phyloP scores from a whole-genome alignment of 306 rosid species.

The Albizia julibrissin region DNA sequence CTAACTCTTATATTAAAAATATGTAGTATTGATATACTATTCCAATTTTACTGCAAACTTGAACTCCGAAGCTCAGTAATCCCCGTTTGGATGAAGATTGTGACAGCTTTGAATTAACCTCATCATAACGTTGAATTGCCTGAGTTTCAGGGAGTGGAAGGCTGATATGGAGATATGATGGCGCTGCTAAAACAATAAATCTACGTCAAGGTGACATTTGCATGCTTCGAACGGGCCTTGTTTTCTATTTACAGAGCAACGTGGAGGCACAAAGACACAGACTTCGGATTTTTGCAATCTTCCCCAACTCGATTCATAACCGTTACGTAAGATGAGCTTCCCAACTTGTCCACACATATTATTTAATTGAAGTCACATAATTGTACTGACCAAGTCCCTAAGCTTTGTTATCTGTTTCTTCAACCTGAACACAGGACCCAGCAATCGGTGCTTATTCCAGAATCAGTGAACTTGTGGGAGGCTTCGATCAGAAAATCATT shows the following conservation, averaged over 20 bases:
- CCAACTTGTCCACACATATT: not conserved
- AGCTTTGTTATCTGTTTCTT: conserved; percentile 21
- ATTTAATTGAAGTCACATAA: not conserved
- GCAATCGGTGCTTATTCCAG: conserved; percentile 76
- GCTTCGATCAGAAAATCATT: conserved; percentile 65
- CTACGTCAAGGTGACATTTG: conserved; percentile 66
- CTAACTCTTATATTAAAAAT: no score
- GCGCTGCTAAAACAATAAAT: conserved; percentile 33
- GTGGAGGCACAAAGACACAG: conserved; percentile 59
- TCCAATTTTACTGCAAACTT: not conserved
- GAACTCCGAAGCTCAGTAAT: not conserved
- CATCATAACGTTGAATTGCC: not conserved
- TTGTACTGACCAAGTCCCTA: not conserved
- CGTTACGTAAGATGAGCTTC: conserved; percentile 46
- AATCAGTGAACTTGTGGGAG: conserved; percentile 56
- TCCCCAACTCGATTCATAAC: conserved; percentile 53
- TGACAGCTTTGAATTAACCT: not conserved
- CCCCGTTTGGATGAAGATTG: not conserved
- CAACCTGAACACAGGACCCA: conserved; percentile 53
- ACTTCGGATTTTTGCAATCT: conserved; percentile 72
- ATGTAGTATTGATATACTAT: not conserved
- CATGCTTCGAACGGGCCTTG: conserved; percentile 62
- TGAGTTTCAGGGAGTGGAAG: conserved; percentile 68
- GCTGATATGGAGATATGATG: conserved; percentile 54
- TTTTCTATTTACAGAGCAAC: conserved; percentile 66